Conservation (phyloP, 257 asterid genomes). For the Penstemon davidsonii region DNA sequence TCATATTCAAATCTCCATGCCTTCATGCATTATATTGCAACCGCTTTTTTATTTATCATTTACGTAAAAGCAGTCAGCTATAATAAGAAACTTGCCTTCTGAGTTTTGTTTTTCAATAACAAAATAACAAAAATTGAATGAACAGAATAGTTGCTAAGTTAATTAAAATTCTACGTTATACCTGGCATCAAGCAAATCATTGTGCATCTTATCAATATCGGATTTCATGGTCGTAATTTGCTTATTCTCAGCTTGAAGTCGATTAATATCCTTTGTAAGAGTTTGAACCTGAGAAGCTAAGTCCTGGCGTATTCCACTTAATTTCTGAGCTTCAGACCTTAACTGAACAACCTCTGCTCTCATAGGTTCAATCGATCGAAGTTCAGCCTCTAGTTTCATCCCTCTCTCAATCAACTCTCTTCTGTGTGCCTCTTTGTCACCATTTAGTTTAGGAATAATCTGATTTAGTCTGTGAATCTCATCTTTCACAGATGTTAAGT, state of each 20-base stretch:
- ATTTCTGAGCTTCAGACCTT: conserved; percentile 70
- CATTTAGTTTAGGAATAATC: conserved; percentile 62
- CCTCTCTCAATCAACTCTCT: conserved; percentile 79
- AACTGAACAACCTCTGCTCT: conserved; percentile 60
- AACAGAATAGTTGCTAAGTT: neutral
- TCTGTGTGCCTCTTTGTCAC: conserved; percentile 69
- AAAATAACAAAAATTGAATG: neutral
- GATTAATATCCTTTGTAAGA: conserved; percentile 63
- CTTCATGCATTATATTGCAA: neutral
- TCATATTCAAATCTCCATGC: neutral
- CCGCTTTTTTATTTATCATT: too few relatives aligned
- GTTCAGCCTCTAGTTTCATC: conserved; percentile 78
- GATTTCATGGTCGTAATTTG: conserved; percentile 57
- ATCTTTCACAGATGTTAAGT: conserved; percentile 71
- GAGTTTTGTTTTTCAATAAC: too few relatives aligned
- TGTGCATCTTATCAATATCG: conserved; percentile 70
- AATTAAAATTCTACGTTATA: conserved; percentile 23
- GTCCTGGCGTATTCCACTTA: conserved; percentile 55
- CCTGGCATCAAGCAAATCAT: conserved; percentile 78
- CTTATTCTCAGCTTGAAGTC: conserved; percentile 63
- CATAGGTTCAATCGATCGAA: conserved; percentile 59
- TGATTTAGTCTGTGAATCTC: conserved; percentile 73
- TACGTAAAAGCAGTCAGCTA: too few relatives aligned
- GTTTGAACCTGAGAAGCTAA: conserved; percentile 59
- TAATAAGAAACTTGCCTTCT: too few relatives aligned